Conservation (phyloP, 306 rosid species). For the Rubus parviflorus region DNA sequence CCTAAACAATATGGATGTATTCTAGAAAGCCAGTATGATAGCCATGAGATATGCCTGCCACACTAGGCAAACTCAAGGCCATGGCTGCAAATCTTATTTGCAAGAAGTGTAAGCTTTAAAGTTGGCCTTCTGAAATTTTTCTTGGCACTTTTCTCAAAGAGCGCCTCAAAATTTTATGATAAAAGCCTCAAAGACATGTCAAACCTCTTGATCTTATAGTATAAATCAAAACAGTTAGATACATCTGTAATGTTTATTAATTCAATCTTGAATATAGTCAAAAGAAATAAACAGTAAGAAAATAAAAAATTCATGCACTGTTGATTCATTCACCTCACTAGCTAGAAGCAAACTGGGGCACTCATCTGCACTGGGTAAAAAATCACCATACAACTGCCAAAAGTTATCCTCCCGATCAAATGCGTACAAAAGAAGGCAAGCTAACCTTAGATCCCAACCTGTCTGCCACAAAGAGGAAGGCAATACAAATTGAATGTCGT, state of each 20-base stretch:
- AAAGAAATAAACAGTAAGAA: neutral
- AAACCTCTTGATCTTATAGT: neutral
- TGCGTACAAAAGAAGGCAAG: slow-evolving; percentile 82
- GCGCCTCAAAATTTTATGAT: neutral
- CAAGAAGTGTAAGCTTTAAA: neutral
- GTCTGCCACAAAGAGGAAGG: slow-evolving; percentile 72
- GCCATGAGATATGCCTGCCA: neutral
- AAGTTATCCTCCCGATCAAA: slow-evolving; percentile 82
- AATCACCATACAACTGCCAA: slow-evolving; percentile 92
- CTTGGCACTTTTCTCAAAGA: neutral
- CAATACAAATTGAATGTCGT: slow-evolving; percentile 14
- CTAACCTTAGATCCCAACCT: slow-evolving; percentile 94
- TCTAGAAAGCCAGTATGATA: neutral
- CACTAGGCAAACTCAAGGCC: neutral
- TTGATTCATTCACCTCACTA: slow-evolving; percentile 57
- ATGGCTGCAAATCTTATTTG: neutral
- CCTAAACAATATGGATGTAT: neutral
- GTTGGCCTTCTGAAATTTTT: neutral
- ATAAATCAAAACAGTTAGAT: neutral
- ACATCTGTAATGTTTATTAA: neutral
- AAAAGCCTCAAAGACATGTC: neutral
- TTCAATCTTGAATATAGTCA: neutral
- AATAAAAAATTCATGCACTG: neutral
- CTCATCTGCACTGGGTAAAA: slow-evolving; percentile 84
- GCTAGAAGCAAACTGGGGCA: slow-evolving; percentile 91